Base-by-base conservation (phyloP, 2,329 filamentous ascomycete species). In the Arthrinium phaeospermum region DNA sequence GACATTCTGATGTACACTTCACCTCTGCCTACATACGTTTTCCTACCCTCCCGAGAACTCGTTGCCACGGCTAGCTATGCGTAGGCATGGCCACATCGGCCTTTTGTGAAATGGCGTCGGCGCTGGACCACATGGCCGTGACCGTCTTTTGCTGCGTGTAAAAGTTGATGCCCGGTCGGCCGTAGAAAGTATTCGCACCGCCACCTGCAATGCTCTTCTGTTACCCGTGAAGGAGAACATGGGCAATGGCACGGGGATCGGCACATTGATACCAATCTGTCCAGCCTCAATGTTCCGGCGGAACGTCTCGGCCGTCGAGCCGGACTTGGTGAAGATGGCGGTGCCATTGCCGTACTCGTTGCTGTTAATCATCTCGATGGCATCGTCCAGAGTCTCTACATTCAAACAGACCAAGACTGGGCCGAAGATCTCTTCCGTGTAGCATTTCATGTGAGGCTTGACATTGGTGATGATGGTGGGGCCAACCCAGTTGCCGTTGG, bases 111-210 rank as follows among this genome's bases (percentile, higher is more conserved):
- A 96, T 89, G 0, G 94, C 95, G 85, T 98, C 95, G 79, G 95
- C 91, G 74, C 89, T 91, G 79, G 91, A 91, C 96, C 96, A 99
- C 81, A 97, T 85, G 76, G 94, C 92, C 70, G 96, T 99, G 68
- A 99, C 96, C 3, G 96, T 99, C 93, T 99, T 98, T 80, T 93
- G 90, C 85, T 98, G 96, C 3, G 96, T 99, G 84, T 97, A 98
- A 82, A 99, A 99, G 81, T 93, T 92, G 81, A 99, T 84, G 34
- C 96, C 96, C 0, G 95, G 94, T 83, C 94, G 93, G 76, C 96
- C 96, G 84, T 99, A 99, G 82, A 99, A 98, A 22, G 95, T 97
- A 85, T 90, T 97, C 49, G 94, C 93, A 74, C 96, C 96, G 70
- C 95, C 95, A 71, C 96, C 96, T 0, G 96, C 96, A 72, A 98